Conservation (phyloP, 2,329 filamentous ascomycete species). For the Fusarium sp. region DNA sequence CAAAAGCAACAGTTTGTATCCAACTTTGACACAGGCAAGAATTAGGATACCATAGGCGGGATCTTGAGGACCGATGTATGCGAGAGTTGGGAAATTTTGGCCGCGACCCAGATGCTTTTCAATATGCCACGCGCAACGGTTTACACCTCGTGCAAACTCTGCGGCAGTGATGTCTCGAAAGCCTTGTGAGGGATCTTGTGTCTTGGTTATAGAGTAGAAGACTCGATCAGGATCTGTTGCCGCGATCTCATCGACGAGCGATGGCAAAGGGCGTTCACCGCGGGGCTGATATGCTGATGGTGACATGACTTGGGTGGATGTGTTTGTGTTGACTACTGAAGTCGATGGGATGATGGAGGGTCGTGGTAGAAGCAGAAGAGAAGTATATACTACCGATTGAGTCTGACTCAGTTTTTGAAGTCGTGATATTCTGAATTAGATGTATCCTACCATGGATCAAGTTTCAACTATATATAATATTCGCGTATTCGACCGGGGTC, state of each 20-base stretch:
- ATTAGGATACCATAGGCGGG: slow-evolving; percentile 56
- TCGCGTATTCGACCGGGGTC: too few relatives aligned
- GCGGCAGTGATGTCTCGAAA: slow-evolving; percentile 50
- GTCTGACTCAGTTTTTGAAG: too few relatives aligned
- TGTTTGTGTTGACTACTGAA: too few relatives aligned
- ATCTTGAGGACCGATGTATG: slow-evolving; percentile 55
- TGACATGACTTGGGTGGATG: neutral
- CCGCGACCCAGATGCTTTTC: slow-evolving; percentile 49
- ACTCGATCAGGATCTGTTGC: slow-evolving; percentile 50
- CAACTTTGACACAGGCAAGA: slow-evolving; percentile 60
- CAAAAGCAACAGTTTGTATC: slow-evolving; percentile 56
- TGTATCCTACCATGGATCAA: too few relatives aligned
- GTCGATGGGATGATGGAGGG: too few relatives aligned
- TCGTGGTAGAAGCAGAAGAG: too few relatives aligned
- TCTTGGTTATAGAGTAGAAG: slow-evolving; percentile 56
- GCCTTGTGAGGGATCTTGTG: slow-evolving; percentile 44
- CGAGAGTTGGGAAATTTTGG: slow-evolving; percentile 52
- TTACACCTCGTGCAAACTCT: slow-evolving; percentile 50
- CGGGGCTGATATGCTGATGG: too few relatives aligned
- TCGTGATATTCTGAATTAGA: too few relatives aligned
- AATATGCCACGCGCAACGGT: slow-evolving; percentile 53
- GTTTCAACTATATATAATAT: too few relatives aligned
- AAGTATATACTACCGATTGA: too few relatives aligned
- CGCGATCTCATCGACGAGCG: slow-evolving; percentile 46
- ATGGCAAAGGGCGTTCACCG: slow-evolving; percentile 37